These are phyloP conservation scores for Entomophthora muscae DNA, from an alignment of 371 early-diverging fungal genomes.

Conservation along the genomic window DNA sequence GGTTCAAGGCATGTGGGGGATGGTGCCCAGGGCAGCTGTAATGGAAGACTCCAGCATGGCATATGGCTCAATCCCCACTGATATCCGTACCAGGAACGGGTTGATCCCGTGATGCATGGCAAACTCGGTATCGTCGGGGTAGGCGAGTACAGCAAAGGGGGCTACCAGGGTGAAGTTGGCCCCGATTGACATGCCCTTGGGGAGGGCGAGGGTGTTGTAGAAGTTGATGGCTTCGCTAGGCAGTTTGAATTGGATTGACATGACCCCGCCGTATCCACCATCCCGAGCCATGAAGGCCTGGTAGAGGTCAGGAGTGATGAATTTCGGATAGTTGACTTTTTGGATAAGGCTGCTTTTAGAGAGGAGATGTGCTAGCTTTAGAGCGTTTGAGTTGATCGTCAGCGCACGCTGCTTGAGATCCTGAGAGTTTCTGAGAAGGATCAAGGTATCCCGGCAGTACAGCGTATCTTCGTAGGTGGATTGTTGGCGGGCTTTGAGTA, in stretches of 20 bases:
- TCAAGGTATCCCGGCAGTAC: slow-evolving; percentile 83
- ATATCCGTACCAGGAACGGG: slow-evolving; percentile 59
- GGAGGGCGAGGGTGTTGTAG: slow-evolving; percentile 58
- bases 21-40: no score
- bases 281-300: slow-evolving; percentile 26
- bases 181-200: slow-evolving; percentile 90
- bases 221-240: slow-evolving; percentile 43
- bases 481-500: slow-evolving; percentile 28
- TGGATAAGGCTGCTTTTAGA: slow-evolving; percentile 22
- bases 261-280: slow-evolving; percentile 77
- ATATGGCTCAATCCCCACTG: slow-evolving; percentile 65
- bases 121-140: slow-evolving; percentile 85
- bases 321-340: slow-evolving; percentile 70
- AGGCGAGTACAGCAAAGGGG: slow-evolving; percentile 89
- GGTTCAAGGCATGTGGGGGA: no score
- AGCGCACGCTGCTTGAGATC: slow-evolving; percentile 51
- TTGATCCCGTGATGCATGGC: slow-evolving; percentile 63
- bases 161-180: slow-evolving; percentile 90
- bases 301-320: slow-evolving; percentile 44
- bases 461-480: slow-evolving; percentile 57
- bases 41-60: not conserved
- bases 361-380: not conserved
- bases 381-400: slow-evolving; percentile 31
- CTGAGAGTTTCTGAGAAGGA: slow-evolving; percentile 85
- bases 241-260: slow-evolving; percentile 54